Evolutionary conservation across 495 filamentous ascomycete genomes (phyloP), one percentile per base, ranked within the genome.

Genomic region (Poronia punctata): DNA sequence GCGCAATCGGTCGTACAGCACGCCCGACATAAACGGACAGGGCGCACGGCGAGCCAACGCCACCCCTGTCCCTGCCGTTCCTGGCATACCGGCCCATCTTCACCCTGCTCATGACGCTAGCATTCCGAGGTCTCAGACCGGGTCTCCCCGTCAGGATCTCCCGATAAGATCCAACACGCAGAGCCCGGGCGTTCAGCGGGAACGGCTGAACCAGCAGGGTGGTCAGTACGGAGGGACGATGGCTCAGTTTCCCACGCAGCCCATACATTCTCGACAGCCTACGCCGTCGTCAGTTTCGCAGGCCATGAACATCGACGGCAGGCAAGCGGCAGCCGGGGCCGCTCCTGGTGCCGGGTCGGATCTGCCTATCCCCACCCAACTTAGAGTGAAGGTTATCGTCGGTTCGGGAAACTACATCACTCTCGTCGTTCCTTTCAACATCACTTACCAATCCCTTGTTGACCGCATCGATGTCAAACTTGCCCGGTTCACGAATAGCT

Each of bases 381-480:
- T 98, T 37, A 96, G 95, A 57, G 88, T 95, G 37, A 94, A 88
- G 62, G 88, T 98, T 23, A 86, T 86, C 52, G 92, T 84, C 53
- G 83, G 86, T 11, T 79, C 78, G 35, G 77, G 78, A 12, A 80
- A 76, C 43, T 89, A 93, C 50, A 81, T 96, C 40, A 95, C 88
- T 0, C 72, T 98, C 8, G 89, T 98, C 22, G 92, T 93, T 29
- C 80, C 86, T 15, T 90, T 83, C 66, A 92, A 88, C 53, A 98
- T 97, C 52, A 77, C 84, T 31, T 95, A 93, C 64, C 84, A 88
- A 34, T 88, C 86, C 20, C 71, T 98, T 16, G 85, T 87, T 34
- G 89, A 97, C 53, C 87, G 92, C n/a, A 96, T 98, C 53, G 93
- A 97, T 60, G 84, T 84, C 16, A 97, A 97, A 62, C 75, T 98